These are phyloP conservation scores for Agaricus bisporus DNA, from an alignment of 768 basidiomycete genomes.

Conservation along the genomic window DNA sequence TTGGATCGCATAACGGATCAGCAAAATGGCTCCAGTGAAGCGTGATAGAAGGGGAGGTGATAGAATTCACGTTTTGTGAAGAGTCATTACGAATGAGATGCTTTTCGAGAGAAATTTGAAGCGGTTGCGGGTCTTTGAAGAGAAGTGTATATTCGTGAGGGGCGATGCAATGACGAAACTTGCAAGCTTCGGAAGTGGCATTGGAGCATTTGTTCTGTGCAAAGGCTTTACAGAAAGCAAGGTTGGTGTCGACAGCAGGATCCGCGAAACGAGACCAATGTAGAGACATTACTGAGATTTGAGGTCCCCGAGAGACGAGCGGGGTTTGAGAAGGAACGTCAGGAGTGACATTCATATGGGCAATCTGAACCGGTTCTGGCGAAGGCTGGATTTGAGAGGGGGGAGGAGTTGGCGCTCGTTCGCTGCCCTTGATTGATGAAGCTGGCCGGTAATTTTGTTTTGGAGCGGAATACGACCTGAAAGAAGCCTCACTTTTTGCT, in stretches of 20 bases:
- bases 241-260: constrained; percentile 23
- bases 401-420: neutral
- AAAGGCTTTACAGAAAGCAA: constrained; percentile 35
- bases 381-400: neutral
- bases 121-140: constrained; percentile 34
- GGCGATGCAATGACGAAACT: constrained; percentile 34
- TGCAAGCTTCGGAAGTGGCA: constrained; percentile 21
- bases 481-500: neutral
- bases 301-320: neutral
- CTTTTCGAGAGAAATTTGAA: constrained; percentile 4
- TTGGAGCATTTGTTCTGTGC: constrained; percentile 29
- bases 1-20: constrained; percentile 28
- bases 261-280: constrained; percentile 42
- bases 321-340: neutral
- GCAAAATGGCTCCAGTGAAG: constrained; percentile 40
- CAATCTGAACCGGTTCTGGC: neutral
- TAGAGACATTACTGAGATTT: constrained; percentile 4
- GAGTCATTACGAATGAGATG: constrained; percentile 8
- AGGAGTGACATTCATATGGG: neutral
- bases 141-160: constrained; percentile 30
- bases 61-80: neutral
- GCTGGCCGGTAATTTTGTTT: neutral
- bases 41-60: constrained; percentile 11
- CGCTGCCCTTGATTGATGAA: neutral
- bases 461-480: neutral